Base-by-base conservation (phyloP, 2,329 filamentous ascomycete genomes). In the Huntiella abstrusa region DNA sequence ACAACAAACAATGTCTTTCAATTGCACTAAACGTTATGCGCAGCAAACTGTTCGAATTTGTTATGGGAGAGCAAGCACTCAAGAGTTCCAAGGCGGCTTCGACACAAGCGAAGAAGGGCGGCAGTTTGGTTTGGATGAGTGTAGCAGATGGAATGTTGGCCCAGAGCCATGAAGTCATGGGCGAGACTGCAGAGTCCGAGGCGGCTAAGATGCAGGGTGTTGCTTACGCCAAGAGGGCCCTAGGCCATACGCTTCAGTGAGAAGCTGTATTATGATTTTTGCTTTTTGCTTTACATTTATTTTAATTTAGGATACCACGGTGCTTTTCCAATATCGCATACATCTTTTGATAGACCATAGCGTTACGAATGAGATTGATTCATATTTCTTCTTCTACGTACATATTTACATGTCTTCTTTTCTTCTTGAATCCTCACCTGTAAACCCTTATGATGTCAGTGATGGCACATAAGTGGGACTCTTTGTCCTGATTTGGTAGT, bases 11-110 rank as follows among this genome's bases (percentile, higher is more conserved):
- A 52, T 80, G 87, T 46, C 71, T 86, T n/a, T 79, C 79, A 41
- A 81, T 95, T 52, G 78, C 81, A 4, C 73, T 95, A 49, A 86
- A 78, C 53, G 78, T 91, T 52, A 92, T 95, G 81, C 80, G 82
- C 45, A 77, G 73, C 56, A 74, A 77, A 44, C 81, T 94, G 55
- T 95, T 87, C 60, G 78, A 80, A 40, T 80, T 81, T 49, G 80
- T 87, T 11, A 75, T 92, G 3, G 85, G 85, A 43, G 80, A 82
- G 49, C 82, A 87, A 59, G 80, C 81, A 0, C 69, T 83, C 49
- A 86, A 86, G 62, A 83, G 80, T 56, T 79, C 80, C 4, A 70
- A 72, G 52, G 81, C 82, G 1, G 80, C 77, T 17, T 70, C 71
- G 17, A 71, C 70, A 37, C 78, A 83, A 63, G 79, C 80, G 4